Evolutionary conservation across 371 early-diverging fungal species (phyloP).

Genomic region (Rhizopus arrhizus): DNA sequence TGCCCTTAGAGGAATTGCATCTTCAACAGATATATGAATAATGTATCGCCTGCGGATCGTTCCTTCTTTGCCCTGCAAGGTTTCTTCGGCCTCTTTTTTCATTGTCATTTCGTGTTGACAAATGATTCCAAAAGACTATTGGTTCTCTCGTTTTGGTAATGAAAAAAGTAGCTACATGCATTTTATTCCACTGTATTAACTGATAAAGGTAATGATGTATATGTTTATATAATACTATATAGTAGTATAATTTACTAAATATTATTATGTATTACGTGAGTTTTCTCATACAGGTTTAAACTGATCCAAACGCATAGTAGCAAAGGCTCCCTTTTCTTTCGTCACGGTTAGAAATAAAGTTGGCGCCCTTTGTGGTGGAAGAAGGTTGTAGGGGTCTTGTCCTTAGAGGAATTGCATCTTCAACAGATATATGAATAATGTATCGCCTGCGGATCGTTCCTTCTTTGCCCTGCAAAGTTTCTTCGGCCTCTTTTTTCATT

Average conservation of each 20-base stretch:
- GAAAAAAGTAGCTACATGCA: too few relatives aligned
- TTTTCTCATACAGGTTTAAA: too few relatives aligned
- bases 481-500: slow-evolving; percentile 6
- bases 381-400: slow-evolving; percentile 1
- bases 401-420: slow-evolving; percentile 3
- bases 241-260: too few relatives aligned
- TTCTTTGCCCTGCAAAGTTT: slow-evolving; percentile 1
- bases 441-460: background rate
- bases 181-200: too few relatives aligned
- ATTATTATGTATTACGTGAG: too few relatives aligned
- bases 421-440: background rate
- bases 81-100: slow-evolving; percentile 6
- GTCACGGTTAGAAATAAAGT: background rate
- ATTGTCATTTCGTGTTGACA: slow-evolving; percentile 3
- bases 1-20: slow-evolving; percentile 3
- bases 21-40: background rate
- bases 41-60: slow-evolving; percentile 1
- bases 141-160: too few relatives aligned
- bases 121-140: background rate
- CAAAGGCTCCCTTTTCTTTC: slow-evolving; percentile 1
- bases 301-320: background rate
- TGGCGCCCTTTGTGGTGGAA: slow-evolving; percentile 3
- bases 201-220: too few relatives aligned
- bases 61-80: slow-evolving; percentile 1
- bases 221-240: too few relatives aligned